Evolutionary conservation across 306 rosid species (phyloP).

Genomic region (Cucumis melo): DNA sequence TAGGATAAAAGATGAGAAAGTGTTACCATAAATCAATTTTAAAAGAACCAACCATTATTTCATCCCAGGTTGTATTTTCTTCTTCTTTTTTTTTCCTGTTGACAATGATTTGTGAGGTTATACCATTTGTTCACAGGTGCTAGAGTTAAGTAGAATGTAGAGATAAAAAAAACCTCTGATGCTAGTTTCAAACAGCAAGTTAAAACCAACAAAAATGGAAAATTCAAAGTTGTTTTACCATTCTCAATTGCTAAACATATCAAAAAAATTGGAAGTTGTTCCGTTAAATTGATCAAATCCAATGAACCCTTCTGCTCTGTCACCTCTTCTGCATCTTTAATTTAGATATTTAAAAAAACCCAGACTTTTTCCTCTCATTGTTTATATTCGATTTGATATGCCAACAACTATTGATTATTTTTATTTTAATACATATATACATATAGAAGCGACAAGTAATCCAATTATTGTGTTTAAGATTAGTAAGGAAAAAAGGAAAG

Average conservation of each 20-base stretch:
- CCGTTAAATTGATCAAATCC: constrained; percentile 46
- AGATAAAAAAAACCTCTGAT: constrained; percentile 17
- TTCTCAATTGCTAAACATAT: constrained; percentile 40
- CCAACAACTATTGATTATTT: constrained; percentile 12
- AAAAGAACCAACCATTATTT: too few relatives aligned
- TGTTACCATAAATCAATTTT: too few relatives aligned
- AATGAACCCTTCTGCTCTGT: constrained; percentile 55
- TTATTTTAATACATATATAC: background rate
- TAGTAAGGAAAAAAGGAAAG: background rate
- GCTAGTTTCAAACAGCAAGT: too few relatives aligned
- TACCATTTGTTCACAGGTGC: constrained; percentile 79
- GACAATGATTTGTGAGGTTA: too few relatives aligned
- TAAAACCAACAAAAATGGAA: too few relatives aligned
- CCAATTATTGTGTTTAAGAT: constrained; percentile 7
- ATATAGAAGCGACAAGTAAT: background rate
- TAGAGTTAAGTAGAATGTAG: constrained; percentile 58
- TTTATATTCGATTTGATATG: constrained; percentile 7
- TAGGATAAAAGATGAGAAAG: too few relatives aligned
- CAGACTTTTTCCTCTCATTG: background rate
- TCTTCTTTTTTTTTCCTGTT: too few relatives aligned
- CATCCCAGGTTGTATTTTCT: too few relatives aligned
- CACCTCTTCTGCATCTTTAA: too few relatives aligned
- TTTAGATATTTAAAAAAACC: background rate
- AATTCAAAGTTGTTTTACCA: too few relatives aligned
- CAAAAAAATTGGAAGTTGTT: constrained; percentile 46